Conservation (phyloP, 352 stramenopile genomes). For the Phytopythium oedochilum region DNA sequence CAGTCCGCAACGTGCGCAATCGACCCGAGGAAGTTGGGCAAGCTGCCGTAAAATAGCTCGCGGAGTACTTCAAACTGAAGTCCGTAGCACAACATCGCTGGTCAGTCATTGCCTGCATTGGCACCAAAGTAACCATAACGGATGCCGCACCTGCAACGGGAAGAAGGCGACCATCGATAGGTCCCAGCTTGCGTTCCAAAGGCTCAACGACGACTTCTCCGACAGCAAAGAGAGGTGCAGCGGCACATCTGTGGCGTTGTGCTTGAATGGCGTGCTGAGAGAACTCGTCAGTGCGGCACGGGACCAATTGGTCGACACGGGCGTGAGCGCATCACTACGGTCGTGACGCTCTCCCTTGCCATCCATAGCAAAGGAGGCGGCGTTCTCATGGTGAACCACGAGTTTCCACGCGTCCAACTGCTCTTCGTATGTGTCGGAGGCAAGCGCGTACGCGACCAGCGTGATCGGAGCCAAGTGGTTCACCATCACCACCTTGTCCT, state of each 20-base stretch:
- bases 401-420: conserved; percentile 65
- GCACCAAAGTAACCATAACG: background rate
- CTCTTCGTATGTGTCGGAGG: conserved; percentile 86
- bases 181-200: conserved; percentile 51
- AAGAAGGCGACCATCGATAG: conserved; percentile 73
- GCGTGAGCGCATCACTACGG: conserved; percentile 9
- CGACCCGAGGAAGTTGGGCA: conserved; percentile 71
- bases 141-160: conserved; percentile 56
- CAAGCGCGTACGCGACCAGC: conserved; percentile 93
- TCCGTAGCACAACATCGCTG: background rate
- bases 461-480: conserved; percentile 93
- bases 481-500: conserved; percentile 89
- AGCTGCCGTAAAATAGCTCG: conserved; percentile 79
- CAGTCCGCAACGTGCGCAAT: conserved; percentile 83
- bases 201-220: conserved; percentile 21
- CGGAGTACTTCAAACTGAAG: conserved; percentile 91
- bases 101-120: background rate
- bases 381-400: conserved; percentile 39
- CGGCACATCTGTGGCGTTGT: conserved; percentile 45
- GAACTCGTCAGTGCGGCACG: conserved; percentile 50
- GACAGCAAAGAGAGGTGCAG: conserved; percentile 56
- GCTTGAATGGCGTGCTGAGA: conserved; percentile 61
- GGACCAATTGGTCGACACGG: conserved; percentile 63
- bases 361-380: conserved; percentile 16
- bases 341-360: conserved; percentile 16